Evolutionary conservation across 495 filamentous ascomycete species (phyloP).

Genomic region (Hypoxylon fuscum): DNA sequence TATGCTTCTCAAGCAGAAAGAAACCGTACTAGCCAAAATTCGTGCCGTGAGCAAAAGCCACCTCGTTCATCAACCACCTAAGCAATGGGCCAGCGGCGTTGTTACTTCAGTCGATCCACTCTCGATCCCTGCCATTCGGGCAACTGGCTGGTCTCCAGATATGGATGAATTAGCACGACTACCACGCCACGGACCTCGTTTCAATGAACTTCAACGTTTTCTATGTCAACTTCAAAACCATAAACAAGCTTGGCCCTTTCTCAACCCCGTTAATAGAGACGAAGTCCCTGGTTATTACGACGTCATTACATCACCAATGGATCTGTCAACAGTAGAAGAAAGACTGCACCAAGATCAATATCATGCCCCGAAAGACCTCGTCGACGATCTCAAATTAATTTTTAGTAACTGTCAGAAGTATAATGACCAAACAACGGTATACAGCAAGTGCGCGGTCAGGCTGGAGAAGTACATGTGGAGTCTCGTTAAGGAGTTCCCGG

Average conservation of each 20-base stretch:
- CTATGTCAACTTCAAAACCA: conserved; percentile 97
- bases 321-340: conserved; percentile 95
- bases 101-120: conserved; percentile 78
- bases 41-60: conserved; percentile 89
- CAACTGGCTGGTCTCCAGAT: conserved; percentile 92
- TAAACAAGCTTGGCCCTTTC: conserved; percentile 90
- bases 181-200: conserved; percentile 95
- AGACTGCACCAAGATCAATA: conserved; percentile 94
- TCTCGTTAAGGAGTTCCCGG: no score
- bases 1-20: conserved; percentile 98
- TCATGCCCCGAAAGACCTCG: conserved; percentile 89
- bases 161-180: conserved; percentile 98
- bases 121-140: conserved; percentile 83
- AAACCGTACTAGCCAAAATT: conserved; percentile 92
- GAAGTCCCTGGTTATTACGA: conserved; percentile 98
- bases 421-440: conserved; percentile 94
- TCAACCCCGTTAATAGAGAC: conserved; percentile 91
- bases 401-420: conserved; percentile 96
- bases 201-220: conserved; percentile 89
- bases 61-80: conserved; percentile 83
- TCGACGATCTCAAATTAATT: conserved; percentile 87
- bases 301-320: conserved; percentile 98
- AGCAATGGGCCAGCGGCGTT: conserved; percentile 83
- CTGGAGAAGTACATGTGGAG: conserved; percentile 98
- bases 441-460: conserved; percentile 94